Percentiles rank a stretch among this genome's conserved stretches.
These are phyloP conservation scores for Nitzschia inconspicua DNA, from an alignment of 108 stramenopile genomes.

Conservation along the genomic window DNA sequence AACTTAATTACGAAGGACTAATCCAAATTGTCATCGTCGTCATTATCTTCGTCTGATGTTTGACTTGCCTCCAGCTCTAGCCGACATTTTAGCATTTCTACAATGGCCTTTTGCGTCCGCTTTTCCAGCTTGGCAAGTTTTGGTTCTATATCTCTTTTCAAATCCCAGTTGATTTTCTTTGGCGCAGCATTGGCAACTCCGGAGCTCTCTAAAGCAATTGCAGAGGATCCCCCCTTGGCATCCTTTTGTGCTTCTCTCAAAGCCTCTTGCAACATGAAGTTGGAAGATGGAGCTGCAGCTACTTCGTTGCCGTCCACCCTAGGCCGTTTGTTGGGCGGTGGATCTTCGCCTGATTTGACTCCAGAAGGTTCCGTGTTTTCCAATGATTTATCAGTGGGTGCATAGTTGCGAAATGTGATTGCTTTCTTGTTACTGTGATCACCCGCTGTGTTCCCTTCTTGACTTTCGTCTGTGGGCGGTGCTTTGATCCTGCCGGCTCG, in stretches of 20 bases:
- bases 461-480: slow-evolving; percentile 8
- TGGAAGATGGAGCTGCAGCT: background rate
- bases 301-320: background rate
- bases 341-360: slow-evolving; percentile 4
- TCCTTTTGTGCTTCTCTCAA: slow-evolving; percentile 49
- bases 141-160: slow-evolving; percentile 70
- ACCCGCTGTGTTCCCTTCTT: background rate
- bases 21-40: slow-evolving; percentile 46
- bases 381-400: slow-evolving; percentile 41
- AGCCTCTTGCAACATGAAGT: slow-evolving; percentile 53
- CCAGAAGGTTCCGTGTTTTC: slow-evolving; percentile 23
- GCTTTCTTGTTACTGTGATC: slow-evolving; percentile 14
- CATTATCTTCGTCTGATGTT: slow-evolving; percentile 18
- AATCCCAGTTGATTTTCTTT: slow-evolving; percentile 85
- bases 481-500: slow-evolving; percentile 53
- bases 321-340: slow-evolving; percentile 9
- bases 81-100: slow-evolving; percentile 60
- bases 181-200: slow-evolving; percentile 26
- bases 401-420: slow-evolving; percentile 64
- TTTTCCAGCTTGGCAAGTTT: slow-evolving; percentile 72
- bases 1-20: too few species aligned
- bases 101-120: slow-evolving; percentile 75
- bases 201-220: background rate
- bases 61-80: slow-evolving; percentile 66
- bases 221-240: background rate